Evolutionary conservation across 306 rosid genomes (phyloP).

Genomic region (Casuarina cunninghamiana): DNA sequence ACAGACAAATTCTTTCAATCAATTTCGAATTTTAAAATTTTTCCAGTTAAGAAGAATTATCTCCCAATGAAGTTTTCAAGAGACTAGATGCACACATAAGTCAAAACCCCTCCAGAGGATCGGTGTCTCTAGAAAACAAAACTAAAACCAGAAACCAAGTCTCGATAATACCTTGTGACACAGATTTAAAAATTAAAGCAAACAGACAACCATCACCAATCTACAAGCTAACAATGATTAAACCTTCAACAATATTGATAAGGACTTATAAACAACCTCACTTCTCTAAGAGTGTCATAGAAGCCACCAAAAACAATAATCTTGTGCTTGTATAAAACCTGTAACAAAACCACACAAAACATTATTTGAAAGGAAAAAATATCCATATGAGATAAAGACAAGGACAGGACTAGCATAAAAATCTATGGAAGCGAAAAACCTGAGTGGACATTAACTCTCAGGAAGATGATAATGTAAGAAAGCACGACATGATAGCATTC

Average conservation of each 20-base stretch:
- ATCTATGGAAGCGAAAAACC: not conserved
- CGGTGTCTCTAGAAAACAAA: not conserved
- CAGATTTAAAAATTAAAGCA: not conserved
- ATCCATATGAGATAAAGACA: not conserved
- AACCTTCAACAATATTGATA: conserved; percentile 11
- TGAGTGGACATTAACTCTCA: not conserved
- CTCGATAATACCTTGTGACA: not conserved
- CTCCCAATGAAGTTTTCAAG: not conserved
- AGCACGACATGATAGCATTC: not conserved
- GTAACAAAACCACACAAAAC: conserved; percentile 36
- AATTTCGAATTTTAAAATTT: not conserved
- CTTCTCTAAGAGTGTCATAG: conserved; percentile 98
- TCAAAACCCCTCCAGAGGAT: not conserved
- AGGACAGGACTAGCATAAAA: conserved; percentile 6
- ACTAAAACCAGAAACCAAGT: not conserved
- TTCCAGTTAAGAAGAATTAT: not conserved
- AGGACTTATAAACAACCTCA: conserved; percentile 71
- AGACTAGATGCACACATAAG: not conserved
- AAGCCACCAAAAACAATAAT: conserved; percentile 95
- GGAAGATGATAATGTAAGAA: not conserved
- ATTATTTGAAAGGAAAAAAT: conserved; percentile 8
- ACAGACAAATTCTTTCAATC: not conserved
- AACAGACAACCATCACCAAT: not conserved
- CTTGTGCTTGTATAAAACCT: conserved; percentile 98
- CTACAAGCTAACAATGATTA: conserved; percentile 13